Conservation (phyloP, 2,329 filamentous ascomycete species). For the Ophiostoma quercus region DNA sequence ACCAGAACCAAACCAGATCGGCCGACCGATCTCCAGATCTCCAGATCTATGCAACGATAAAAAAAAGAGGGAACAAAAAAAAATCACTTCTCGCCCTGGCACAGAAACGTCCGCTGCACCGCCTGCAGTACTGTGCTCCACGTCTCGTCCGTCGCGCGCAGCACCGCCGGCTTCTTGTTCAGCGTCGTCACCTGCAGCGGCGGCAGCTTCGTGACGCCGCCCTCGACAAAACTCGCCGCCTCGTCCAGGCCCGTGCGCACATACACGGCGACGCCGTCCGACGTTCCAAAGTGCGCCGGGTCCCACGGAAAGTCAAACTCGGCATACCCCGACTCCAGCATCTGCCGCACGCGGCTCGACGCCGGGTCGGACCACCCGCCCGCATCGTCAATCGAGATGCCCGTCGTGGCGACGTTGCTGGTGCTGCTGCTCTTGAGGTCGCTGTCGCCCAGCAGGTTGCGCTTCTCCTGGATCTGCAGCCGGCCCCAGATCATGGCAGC, state of each 20-base stretch:
- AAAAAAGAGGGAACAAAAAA: not conserved
- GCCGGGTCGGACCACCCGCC: conserved; percentile 26
- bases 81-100: not conserved
- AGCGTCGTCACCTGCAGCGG: conserved; percentile 1
- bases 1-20: not conserved
- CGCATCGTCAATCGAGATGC: conserved; percentile 19
- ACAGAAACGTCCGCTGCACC: conserved; percentile 8
- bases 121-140: conserved; percentile 1
- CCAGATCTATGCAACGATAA: not conserved
- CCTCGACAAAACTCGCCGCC: not conserved
- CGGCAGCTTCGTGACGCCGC: not conserved
- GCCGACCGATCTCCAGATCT: not conserved
- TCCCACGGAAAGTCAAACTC: conserved; percentile 25
- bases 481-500: conserved; percentile 32
- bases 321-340: conserved; percentile 23
- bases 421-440: not conserved
- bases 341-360: conserved; percentile 26
- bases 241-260: conserved; percentile 21
- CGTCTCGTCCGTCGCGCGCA: conserved; percentile 7
- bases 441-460: not conserved
- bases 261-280: conserved; percentile 25
- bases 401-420: not conserved
- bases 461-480: not conserved
- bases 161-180: conserved; percentile 7
- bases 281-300: conserved; percentile 23